phyloP scores from a whole-genome alignment of 1,284 basidiomycete species.

The Agroathelia rolfsii region DNA sequence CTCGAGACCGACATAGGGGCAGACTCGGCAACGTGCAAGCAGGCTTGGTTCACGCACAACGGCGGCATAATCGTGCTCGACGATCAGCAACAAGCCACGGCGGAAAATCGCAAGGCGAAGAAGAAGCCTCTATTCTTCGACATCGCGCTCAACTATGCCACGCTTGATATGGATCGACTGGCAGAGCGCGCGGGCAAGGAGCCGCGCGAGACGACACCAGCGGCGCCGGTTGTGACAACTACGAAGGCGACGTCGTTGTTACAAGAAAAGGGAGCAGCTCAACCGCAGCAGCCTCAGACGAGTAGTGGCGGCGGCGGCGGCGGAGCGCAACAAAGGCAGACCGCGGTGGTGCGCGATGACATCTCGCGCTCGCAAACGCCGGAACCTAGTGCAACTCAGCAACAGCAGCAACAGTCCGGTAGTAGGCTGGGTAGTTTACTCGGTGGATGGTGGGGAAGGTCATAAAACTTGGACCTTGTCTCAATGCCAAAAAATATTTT shows the following conservation, averaged over 20 bases:
- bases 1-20: conserved; percentile 41
- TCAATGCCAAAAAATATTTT: too few species aligned
- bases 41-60: conserved; percentile 72
- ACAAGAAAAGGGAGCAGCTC: conserved; percentile 14
- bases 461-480: too few species aligned
- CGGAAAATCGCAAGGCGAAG: conserved; percentile 37
- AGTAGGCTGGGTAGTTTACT: conserved; percentile 34
- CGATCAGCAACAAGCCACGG: too few species aligned
- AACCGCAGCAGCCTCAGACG: conserved; percentile 14
- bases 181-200: conserved; percentile 59
- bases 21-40: conserved; percentile 54
- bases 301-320: conserved; percentile 19
- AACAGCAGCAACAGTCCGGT: conserved; percentile 15
- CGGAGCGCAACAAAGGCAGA: conserved; percentile 17
- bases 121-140: conserved; percentile 89
- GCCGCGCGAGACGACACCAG: conserved; percentile 13
- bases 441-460: conserved; percentile 50
- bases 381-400: too few species aligned
- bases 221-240: conserved; percentile 7
- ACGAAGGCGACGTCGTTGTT: conserved; percentile 11
- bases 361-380: conserved; percentile 30
- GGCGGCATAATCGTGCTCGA: conserved; percentile 44
- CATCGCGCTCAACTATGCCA: conserved; percentile 88
- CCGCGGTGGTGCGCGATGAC: conserved; percentile 27
- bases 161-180: conserved; percentile 73